phyloP scores from a whole-genome alignment of 345 rosid genomes.

The Punica granatum region DNA sequence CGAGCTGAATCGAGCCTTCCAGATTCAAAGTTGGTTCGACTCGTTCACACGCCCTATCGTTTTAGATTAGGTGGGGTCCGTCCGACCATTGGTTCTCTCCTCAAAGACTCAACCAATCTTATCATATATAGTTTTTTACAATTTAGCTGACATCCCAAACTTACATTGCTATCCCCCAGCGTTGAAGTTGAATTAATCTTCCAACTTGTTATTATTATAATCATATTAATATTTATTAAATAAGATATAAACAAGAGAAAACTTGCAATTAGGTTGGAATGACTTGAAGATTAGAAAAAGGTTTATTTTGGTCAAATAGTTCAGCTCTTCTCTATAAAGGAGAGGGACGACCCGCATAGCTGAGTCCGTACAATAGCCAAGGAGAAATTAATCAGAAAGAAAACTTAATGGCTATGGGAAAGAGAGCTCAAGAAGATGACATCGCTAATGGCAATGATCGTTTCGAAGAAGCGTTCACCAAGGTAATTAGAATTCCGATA shows the following conservation, averaged over 20 bases:
- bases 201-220: slow-evolving; percentile 5
- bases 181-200: slow-evolving; percentile 35
- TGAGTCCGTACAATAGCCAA: neutral
- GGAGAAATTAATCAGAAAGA: neutral
- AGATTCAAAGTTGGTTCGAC: too few relatives aligned
- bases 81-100: slow-evolving; percentile 26
- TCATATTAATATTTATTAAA: neutral
- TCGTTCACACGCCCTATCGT: too few relatives aligned
- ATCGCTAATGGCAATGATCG: neutral
- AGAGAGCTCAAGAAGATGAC: neutral
- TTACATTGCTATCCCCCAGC: slow-evolving; percentile 10
- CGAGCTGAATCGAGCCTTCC: too few relatives aligned
- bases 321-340: slow-evolving; percentile 3
- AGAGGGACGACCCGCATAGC: neutral
- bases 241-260: neutral
- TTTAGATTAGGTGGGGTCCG: slow-evolving; percentile 26
- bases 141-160: neutral
- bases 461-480: neutral
- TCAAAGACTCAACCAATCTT: neutral
- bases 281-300: neutral
- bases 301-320: slow-evolving; percentile 1
- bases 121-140: neutral
- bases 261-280: neutral
- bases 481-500: neutral
- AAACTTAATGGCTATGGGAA: neutral